These are phyloP conservation scores for Pseudonitzschia multiseries DNA, from an alignment of 108 stramenopile species.

Conservation along the genomic window DNA sequence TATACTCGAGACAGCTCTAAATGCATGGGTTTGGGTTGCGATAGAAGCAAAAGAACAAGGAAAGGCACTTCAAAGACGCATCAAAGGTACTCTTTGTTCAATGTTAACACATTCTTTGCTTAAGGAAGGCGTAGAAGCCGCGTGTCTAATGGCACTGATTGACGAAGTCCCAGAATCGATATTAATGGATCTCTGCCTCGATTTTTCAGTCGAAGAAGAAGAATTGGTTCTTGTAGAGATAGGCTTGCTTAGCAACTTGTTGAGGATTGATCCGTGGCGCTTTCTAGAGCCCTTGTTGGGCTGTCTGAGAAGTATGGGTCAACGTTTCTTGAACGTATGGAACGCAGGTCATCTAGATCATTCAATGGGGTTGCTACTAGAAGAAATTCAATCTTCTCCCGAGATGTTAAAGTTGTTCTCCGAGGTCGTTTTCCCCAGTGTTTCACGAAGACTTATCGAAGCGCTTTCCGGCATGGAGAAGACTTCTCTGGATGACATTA, in stretches of 20 bases:
- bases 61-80: background rate
- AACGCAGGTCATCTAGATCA: conserved; percentile 4
- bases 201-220: conserved; percentile 11
- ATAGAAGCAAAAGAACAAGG: background rate
- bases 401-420: background rate
- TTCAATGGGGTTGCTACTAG: background rate
- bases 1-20: conserved; percentile 6
- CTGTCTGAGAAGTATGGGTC: background rate
- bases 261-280: background rate
- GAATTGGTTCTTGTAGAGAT: background rate
- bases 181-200: conserved; percentile 16
- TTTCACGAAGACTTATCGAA: conserved; percentile 4
- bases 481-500: background rate
- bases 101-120: background rate
- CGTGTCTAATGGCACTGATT: background rate
- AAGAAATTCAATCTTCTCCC: conserved; percentile 1
- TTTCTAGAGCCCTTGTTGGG: background rate
- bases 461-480: background rate
- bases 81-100: background rate
- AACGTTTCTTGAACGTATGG: conserved; percentile 4
- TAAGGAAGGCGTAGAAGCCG: background rate
- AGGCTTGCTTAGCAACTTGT: background rate
- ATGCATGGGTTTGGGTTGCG: conserved; percentile 13
- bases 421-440: background rate
- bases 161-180: background rate